Conservation (phyloP, 345 rosid species). For the Erucastrum elatum region DNA sequence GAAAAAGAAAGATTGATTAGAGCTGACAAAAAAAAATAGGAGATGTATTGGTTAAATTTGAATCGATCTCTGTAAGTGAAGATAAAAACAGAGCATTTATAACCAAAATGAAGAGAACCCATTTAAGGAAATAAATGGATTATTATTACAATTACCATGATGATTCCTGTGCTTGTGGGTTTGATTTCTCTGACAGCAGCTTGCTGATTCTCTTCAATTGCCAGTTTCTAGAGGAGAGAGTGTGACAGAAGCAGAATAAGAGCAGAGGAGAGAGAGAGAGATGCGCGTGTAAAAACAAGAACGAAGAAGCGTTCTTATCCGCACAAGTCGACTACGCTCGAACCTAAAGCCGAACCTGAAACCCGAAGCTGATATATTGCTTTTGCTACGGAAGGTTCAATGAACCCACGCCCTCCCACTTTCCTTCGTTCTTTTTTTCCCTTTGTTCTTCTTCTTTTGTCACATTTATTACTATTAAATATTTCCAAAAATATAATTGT, state of each 20-base stretch:
- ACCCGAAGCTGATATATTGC: constrained; percentile 36
- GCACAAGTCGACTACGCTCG: constrained; percentile 38
- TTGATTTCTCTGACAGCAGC: constrained; percentile 53
- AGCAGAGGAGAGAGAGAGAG: constrained; percentile 12
- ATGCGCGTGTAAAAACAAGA: constrained; percentile 32
- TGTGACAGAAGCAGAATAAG: not conserved
- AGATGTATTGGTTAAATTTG: not conserved
- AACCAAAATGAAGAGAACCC: constrained; percentile 7
- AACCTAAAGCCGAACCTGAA: not conserved
- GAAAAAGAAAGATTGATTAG: not conserved
- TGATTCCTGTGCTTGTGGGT: not conserved
- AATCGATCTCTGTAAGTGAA: constrained; percentile 14
- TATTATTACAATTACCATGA: constrained; percentile 38
- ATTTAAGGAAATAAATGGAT: not conserved
- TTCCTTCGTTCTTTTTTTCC: no score
- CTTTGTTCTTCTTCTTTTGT: not conserved
- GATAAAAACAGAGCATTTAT: constrained; percentile 31
- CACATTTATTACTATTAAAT: constrained; percentile 26
- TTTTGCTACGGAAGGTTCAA: constrained; percentile 44
- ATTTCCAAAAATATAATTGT: no score
- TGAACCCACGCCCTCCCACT: no score
- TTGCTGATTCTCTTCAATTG: constrained; percentile 54
- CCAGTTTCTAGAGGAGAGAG: constrained; percentile 47
- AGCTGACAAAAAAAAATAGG: not conserved
- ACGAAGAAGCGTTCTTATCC: constrained; percentile 67